Conservation (phyloP, 2,329 filamentous ascomycete genomes). For the Emergomyces pasteurianus region DNA sequence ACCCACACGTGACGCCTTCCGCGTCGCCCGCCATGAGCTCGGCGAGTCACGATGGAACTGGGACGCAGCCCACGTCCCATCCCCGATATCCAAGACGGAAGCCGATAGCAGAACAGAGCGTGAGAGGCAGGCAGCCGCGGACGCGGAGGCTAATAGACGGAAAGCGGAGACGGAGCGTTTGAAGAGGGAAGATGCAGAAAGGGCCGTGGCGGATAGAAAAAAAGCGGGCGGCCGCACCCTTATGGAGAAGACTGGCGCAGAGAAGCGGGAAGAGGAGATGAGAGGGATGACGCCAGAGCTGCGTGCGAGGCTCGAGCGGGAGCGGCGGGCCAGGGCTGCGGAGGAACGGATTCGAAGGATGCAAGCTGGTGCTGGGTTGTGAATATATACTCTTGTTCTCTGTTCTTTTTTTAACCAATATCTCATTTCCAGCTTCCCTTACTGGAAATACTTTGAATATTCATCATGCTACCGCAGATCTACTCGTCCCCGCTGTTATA, state of each 20-base stretch:
- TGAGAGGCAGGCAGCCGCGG: conserved; percentile 57
- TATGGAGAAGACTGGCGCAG: conserved; percentile 61
- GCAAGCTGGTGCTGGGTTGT: conserved; percentile 29
- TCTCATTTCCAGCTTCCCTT: background rate
- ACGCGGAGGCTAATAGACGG: conserved; percentile 57
- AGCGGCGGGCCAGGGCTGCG: conserved; percentile 78
- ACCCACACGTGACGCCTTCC: conserved; percentile 78
- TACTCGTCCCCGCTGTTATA: background rate
- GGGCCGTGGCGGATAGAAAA: conserved; percentile 34
- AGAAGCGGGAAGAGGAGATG: conserved; percentile 70
- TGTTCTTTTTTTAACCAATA: background rate
- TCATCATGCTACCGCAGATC: background rate
- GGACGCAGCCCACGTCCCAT: conserved; percentile 61
- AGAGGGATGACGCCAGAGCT: conserved; percentile 82
- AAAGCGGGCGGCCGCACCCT: conserved; percentile 44
- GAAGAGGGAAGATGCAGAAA: conserved; percentile 45
- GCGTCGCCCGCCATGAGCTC: conserved; percentile 70
- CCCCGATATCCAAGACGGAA: conserved; percentile 57
- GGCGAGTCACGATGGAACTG: conserved; percentile 70
- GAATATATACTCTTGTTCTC: background rate
- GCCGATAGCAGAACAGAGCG: conserved; percentile 56
- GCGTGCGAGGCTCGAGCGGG: conserved; percentile 69
- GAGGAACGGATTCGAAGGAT: conserved; percentile 71
- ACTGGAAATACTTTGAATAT: no score
- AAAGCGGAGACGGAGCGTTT: conserved; percentile 64